Evolutionary conservation across 768 basidiomycete genomes (phyloP).

Genomic region (Macrolepiota fuliginosa): DNA sequence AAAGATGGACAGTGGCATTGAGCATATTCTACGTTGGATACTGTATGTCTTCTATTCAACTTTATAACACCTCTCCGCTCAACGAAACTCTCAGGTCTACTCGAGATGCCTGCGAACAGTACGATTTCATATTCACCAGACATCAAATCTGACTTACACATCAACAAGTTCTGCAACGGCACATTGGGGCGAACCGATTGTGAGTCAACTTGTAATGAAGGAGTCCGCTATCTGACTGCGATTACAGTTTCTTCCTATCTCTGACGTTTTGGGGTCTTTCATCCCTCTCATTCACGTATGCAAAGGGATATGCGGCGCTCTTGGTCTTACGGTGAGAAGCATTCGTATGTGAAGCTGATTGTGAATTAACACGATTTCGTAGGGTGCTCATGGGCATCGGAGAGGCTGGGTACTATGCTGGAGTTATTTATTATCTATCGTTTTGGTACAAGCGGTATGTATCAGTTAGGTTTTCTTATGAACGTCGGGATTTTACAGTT

Average conservation of each 20-base stretch:
- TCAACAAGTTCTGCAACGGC: constrained; percentile 46
- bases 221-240: neutral
- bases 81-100: constrained; percentile 31
- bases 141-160: neutral
- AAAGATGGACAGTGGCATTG: constrained; percentile 54
- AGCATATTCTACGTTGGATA: constrained; percentile 63
- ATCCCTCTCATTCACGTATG: constrained; percentile 52
- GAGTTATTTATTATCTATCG: constrained; percentile 60
- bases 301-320: constrained; percentile 49
- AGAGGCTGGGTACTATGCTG: constrained; percentile 58
- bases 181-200: constrained; percentile 60
- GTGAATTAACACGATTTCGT: neutral
- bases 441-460: constrained; percentile 52
- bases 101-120: constrained; percentile 61
- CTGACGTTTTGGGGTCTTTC: constrained; percentile 51
- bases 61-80: neutral
- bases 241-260: constrained; percentile 49
- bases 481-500: neutral
- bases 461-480: neutral
- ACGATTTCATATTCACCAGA: neutral
- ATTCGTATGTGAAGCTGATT: neutral
- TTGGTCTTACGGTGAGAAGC: constrained; percentile 42
- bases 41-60: constrained; percentile 30
- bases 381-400: constrained; percentile 61
- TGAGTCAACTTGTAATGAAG: constrained; percentile 19